Base-by-base conservation (phyloP, 192 early-diverging fungal genomes). In the Jimgerdemannia lactiflua region DNA sequence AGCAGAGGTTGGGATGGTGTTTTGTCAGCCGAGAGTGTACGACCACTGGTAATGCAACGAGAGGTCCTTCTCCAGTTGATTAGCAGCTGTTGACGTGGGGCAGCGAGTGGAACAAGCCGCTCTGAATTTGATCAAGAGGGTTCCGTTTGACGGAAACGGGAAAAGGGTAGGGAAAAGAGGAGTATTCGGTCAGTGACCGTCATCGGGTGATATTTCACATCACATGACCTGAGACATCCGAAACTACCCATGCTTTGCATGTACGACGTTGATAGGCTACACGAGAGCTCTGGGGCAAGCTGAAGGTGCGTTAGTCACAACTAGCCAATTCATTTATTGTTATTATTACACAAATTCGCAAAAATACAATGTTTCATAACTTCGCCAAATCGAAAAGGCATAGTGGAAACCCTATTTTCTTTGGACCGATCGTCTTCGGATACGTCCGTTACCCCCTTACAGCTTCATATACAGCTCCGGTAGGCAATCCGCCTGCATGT, bases 401-500 rank as follows among this genome's bases (percentile, higher is more conserved):
- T 1, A 29, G 29, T 29, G 29, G 29, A 29, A 29, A 59, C 14
- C 49, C 14, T 59, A 14, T 14, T 59, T 59, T 6, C 49, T 59
- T 59, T 59, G 6, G 49, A 14, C 14, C 2, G 6, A 59, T 59
- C 14, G 6, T 59, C 6, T 59, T 14, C 49, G 29, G 29, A 1
- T 29, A 29, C 49, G 6, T 59, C 14, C 49, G 2, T 14, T 14
- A 59, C 49, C 49, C 6, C 49, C 49, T 59, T 59, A 59, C 49
- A 59, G 14, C 49, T 59, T 59, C 49, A 6, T 14, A 59, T 6
- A 6, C n/a, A 88, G 75, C 64, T 90, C 86, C 3, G 70, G 78
- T 10, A 91, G 90, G 80, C 91, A 91, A 74, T 93, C 93, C 7
- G 83, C 80, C 82, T 95, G 93, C 44, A 78, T 79, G 39, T 80